Percentiles rank a stretch among this genome's conserved stretches.
Evolutionary conservation across 768 basidiomycete genomes (phyloP).

Genomic region (Sporobolomyces phaffii): DNA sequence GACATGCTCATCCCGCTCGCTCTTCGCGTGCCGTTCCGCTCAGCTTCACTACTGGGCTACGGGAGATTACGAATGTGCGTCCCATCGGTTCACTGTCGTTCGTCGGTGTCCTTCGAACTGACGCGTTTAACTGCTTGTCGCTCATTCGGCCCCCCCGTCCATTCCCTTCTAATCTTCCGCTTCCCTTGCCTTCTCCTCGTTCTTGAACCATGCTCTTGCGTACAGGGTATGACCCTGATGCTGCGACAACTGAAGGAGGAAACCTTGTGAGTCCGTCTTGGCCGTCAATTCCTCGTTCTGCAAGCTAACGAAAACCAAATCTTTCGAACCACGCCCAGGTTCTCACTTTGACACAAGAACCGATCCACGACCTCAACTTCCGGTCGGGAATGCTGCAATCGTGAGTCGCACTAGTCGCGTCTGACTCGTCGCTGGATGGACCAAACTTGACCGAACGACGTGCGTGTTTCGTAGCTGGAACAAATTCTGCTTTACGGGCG

Average conservation of each 20-base stretch:
- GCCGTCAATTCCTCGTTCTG: slow-evolving; percentile 2
- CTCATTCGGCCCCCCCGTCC: not conserved
- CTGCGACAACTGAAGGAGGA: slow-evolving; percentile 67
- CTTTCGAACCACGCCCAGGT: slow-evolving; percentile 44
- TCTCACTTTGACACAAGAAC: slow-evolving; percentile 63
- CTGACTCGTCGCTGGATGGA: too few species aligned
- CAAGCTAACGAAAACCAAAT: too few species aligned
- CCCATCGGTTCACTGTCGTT: not conserved
- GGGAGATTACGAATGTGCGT: slow-evolving; percentile 59
- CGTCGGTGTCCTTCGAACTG: not conserved
- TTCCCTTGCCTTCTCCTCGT: slow-evolving; percentile 49
- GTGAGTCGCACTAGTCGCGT: slow-evolving; percentile 58
- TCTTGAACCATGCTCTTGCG: not conserved
- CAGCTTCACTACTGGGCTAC: slow-evolving; percentile 43
- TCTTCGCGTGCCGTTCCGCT: not conserved
- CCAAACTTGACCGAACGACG: too few species aligned
- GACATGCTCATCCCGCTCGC: too few species aligned
- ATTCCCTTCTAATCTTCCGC: not conserved
- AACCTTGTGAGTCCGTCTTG: slow-evolving; percentile 52
- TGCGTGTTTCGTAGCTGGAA: not conserved
- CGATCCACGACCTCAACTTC: slow-evolving; percentile 74
- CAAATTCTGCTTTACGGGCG: slow-evolving; percentile 78
- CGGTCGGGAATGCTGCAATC: slow-evolving; percentile 65
- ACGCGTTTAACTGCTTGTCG: not conserved
- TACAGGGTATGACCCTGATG: slow-evolving; percentile 69